These are phyloP conservation scores for Coprinopsis cinerea DNA, from an alignment of 768 basidiomycete genomes.

Conservation along the genomic window DNA sequence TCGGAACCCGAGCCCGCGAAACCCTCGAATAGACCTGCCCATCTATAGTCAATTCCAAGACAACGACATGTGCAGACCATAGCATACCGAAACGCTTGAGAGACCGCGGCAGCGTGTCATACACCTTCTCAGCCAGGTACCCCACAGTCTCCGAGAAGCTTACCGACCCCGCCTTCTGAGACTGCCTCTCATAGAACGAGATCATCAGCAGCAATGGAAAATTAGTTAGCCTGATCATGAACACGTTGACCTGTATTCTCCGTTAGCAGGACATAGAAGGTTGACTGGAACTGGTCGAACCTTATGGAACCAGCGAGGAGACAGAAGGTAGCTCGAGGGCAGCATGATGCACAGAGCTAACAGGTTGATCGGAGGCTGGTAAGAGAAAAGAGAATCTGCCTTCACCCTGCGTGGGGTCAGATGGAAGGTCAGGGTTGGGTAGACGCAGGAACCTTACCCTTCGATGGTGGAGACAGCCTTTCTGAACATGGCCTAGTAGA, in stretches of 20 bases:
- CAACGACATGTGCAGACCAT: background rate
- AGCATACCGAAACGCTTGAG: conserved; percentile 68
- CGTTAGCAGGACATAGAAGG: conserved; percentile 14
- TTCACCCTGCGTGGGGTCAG: conserved; percentile 47
- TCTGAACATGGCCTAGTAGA: conserved; percentile 81
- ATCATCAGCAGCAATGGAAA: conserved; percentile 80
- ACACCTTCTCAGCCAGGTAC: conserved; percentile 58
- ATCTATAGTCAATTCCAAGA: background rate
- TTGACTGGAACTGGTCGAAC: conserved; percentile 30
- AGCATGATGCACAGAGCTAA: conserved; percentile 83
- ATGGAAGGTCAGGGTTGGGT: background rate
- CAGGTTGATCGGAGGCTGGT: conserved; percentile 90
- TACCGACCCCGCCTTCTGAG: conserved; percentile 57
- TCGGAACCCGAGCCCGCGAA: conserved; percentile 66
- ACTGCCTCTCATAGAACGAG: conserved; percentile 82
- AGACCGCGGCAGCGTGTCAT: conserved; percentile 71
- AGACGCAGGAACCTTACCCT: conserved; percentile 45
- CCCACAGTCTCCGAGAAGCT: conserved; percentile 71
- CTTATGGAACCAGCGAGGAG: conserved; percentile 97
- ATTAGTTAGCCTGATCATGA: conserved; percentile 81
- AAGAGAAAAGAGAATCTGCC: conserved; percentile 88
- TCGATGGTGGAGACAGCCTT: conserved; percentile 93
- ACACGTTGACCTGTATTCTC: conserved; percentile 65
- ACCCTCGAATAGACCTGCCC: conserved; percentile 73
- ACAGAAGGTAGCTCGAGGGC: conserved; percentile 79